phyloP scores from a whole-genome alignment of 768 basidiomycete genomes.

The Podaxis carcinomalis region DNA sequence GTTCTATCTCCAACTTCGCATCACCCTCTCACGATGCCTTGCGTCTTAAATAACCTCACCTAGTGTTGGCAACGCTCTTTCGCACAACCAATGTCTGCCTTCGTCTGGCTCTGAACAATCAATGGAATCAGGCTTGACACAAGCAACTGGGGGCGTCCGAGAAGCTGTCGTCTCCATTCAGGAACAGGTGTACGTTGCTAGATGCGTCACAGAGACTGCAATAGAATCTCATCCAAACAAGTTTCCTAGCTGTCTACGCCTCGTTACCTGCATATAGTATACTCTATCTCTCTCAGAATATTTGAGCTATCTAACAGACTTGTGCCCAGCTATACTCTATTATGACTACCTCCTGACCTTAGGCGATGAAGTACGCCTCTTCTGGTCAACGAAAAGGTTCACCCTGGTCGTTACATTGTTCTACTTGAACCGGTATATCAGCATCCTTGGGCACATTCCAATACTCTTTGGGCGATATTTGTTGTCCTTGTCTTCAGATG shows the following conservation, averaged over 20 bases:
- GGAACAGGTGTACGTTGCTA: neutral
- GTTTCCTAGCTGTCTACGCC: neutral
- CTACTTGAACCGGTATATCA: constrained; percentile 39
- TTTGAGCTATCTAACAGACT: neutral
- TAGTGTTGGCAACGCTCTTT: neutral
- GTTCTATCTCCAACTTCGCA: neutral
- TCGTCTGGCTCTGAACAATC: neutral
- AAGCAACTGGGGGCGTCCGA: neutral
- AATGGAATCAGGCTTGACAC: neutral
- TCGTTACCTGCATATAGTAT: constrained; percentile 5
- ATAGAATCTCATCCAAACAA: neutral
- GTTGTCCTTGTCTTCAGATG: constrained; percentile 12
- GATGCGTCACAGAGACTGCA: neutral
- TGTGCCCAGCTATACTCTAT: constrained; percentile 31
- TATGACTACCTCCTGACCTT: constrained; percentile 51
- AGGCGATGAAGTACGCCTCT: constrained; percentile 34
- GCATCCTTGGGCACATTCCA: constrained; percentile 34
- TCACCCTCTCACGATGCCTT: neutral
- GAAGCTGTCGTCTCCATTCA: neutral
- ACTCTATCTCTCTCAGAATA: neutral
- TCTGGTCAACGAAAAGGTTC: constrained; percentile 33
- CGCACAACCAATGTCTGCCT: neutral
- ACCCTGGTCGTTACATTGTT: constrained; percentile 36
- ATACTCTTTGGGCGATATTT: constrained; percentile 30
- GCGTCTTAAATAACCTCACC: neutral